Evolutionary conservation across 129 eudicot species (phyloP).

Genomic region (Tagetes patula): DNA sequence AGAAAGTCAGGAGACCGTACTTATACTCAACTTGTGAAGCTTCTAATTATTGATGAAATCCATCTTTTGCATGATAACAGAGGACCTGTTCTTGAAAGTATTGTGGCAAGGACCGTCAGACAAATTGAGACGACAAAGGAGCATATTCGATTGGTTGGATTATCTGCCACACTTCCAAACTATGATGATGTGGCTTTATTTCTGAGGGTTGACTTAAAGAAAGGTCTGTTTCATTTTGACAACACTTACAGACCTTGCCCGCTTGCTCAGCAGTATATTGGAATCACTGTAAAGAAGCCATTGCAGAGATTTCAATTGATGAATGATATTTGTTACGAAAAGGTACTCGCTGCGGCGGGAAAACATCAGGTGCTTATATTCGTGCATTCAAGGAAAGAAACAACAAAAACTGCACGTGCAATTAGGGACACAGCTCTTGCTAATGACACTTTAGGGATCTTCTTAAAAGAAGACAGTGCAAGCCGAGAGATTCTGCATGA

Average conservation of each 20-base stretch:
- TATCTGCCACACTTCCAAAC: conserved; percentile 94
- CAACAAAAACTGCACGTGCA: conserved; percentile 93
- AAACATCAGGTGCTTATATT: conserved; percentile 89
- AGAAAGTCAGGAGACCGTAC: conserved; percentile 95
- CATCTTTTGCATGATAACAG: conserved; percentile 95
- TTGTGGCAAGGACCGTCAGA: conserved; percentile 88
- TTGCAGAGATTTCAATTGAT: conserved; percentile 89
- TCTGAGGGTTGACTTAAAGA: conserved; percentile 60
- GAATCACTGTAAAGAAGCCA: conserved; percentile 88
- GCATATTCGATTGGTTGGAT: conserved; percentile 89
- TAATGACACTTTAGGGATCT: conserved; percentile 73
- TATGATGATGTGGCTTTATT: conserved; percentile 83
- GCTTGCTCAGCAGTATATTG: conserved; percentile 92
- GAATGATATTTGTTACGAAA: conserved; percentile 92
- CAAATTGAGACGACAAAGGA: conserved; percentile 92
- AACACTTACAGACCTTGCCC: conserved; percentile 95
- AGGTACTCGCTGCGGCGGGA: conserved; percentile 79
- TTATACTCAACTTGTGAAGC: conserved; percentile 85
- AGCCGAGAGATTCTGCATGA: conserved; percentile 77
- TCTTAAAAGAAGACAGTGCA: conserved; percentile 84
- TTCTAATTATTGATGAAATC: conserved; percentile 86
- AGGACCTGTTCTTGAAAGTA: conserved; percentile 94
- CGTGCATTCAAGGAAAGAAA: conserved; percentile 96
- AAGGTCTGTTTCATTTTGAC: conserved; percentile 88
- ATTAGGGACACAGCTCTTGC: conserved; percentile 89